Evolutionary conservation across 2,329 filamentous ascomycete species (phyloP).

Genomic region (Chrysosporium keratinophilum): DNA sequence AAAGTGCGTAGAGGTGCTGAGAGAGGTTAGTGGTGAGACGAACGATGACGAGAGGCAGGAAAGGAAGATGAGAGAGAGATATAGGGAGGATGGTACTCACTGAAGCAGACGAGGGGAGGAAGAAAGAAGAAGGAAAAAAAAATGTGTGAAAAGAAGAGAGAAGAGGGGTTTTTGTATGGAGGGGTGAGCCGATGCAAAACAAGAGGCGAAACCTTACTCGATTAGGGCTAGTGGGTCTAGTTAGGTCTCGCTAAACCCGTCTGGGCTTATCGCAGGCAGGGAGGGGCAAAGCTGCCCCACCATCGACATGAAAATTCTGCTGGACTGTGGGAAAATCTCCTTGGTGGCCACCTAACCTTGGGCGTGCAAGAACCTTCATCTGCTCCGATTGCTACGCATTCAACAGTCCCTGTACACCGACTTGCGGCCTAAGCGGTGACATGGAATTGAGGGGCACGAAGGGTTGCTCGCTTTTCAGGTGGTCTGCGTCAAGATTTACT

Average conservation of each 20-base stretch:
- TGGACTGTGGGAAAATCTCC: not conserved
- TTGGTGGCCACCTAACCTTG: conserved; percentile 1
- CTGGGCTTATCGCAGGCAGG: conserved; percentile 21
- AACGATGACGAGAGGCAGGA: conserved; percentile 13
- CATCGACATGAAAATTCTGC: conserved; percentile 23
- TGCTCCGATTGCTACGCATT: not conserved
- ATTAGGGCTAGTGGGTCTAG: conserved; percentile 14
- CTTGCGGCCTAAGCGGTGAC: not conserved
- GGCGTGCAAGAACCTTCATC: not conserved
- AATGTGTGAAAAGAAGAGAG: conserved; percentile 28
- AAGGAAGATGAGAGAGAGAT: conserved; percentile 21
- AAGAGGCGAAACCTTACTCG: conserved; percentile 24
- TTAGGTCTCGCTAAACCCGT: conserved; percentile 11
- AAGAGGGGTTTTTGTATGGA: conserved; percentile 39
- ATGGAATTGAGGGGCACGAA: conserved; percentile 1
- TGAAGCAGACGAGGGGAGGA: conserved; percentile 37
- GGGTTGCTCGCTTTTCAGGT: not conserved
- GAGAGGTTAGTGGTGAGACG: conserved; percentile 22
- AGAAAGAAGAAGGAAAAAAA: conserved; percentile 21
- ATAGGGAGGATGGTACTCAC: conserved; percentile 31
- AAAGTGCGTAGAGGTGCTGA: conserved; percentile 43
- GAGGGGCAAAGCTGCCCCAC: conserved; percentile 21
- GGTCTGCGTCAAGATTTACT: not conserved
- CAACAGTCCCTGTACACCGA: not conserved
- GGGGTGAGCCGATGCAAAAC: conserved; percentile 30